Evolutionary conservation across 768 basidiomycete species (phyloP).

Genomic region (Trichaptum fuscoviolaceum): DNA sequence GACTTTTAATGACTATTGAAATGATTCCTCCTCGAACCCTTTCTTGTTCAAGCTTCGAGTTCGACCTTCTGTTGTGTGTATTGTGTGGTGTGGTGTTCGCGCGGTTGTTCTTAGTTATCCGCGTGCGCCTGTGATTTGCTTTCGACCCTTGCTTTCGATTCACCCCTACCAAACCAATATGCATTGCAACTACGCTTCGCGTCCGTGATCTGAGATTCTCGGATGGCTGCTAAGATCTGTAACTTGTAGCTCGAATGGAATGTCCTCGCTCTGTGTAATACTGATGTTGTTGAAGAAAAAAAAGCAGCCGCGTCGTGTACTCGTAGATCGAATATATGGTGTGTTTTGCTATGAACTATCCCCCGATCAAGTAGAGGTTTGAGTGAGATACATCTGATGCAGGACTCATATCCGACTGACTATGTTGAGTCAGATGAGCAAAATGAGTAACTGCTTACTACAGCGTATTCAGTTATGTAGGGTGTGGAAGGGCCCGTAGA

Average conservation of each 20-base stretch:
- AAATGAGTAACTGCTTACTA: no score
- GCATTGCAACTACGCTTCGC: background rate
- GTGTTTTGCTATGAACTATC: background rate
- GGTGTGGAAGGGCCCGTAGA: no score
- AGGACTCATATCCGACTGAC: no score
- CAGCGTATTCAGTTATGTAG: no score
- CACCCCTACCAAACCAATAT: background rate
- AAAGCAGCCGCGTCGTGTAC: background rate
- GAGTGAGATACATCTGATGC: no score
- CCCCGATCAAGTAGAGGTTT: no score
- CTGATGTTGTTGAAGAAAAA: background rate
- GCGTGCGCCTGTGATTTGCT: background rate
- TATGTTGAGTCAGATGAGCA: no score
- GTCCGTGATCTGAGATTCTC: background rate
- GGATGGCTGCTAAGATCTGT: background rate
- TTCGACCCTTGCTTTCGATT: background rate
- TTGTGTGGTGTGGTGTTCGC: background rate
- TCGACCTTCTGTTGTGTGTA: background rate
- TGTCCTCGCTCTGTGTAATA: background rate
- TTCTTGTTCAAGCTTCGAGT: background rate
- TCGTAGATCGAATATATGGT: conserved; percentile 1
- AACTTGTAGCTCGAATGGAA: background rate
- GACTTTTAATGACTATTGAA: background rate
- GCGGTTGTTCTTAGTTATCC: background rate
- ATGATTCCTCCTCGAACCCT: background rate